Evolutionary conservation across 208 protist species (phyloP), one percentile per base, ranked within the genome.

Genomic region (Trypanosoma lewisi): DNA sequence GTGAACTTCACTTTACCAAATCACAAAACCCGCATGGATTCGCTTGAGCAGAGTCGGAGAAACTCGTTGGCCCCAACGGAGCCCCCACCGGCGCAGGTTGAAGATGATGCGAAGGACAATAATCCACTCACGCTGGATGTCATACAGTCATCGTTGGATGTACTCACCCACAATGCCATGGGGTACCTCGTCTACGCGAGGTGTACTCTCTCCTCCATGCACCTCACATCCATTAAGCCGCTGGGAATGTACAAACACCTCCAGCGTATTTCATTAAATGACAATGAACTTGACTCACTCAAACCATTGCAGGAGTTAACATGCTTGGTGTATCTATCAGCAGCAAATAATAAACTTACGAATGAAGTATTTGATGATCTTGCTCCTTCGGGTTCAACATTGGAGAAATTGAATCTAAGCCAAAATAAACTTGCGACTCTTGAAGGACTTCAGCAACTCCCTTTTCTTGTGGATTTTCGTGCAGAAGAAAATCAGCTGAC

Each of bases 281-380:
- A 83, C 61, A 94, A 94, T 53, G 50, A 53, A 2, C 66, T 94
- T 33, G 78, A 73, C 4, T 67, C 79, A 37, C 78, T 94, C 11
- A 49, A 74, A 31, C 75, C 85, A 23, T 68, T 94, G 59, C 60
- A 51, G 2, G 51, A 64, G 28, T 67, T 89, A 53, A 50, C 58
- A 0, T 73, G 62, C 27, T 71, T 94, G 0, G 79, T 91, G 9
- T 85, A 87, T 66, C 62, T 91, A 17, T 89, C 86, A 9, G 88
- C 83, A 2, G 31, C 60, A 11, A 56, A 78, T 62, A 94, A 94
- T 63, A 56, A 59, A 39, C 66, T 94, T 1, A 67, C 39, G 8
- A 74, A 90, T 12, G 56, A 58, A 23, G 77, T 85, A 0, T 85
- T 94, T 65, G 52, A 45, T 4, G 60, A 77, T 53, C 63, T 94